phyloP scores from a whole-genome alignment of 371 early-diverging fungal genomes.

The Mucor velutinosus region DNA sequence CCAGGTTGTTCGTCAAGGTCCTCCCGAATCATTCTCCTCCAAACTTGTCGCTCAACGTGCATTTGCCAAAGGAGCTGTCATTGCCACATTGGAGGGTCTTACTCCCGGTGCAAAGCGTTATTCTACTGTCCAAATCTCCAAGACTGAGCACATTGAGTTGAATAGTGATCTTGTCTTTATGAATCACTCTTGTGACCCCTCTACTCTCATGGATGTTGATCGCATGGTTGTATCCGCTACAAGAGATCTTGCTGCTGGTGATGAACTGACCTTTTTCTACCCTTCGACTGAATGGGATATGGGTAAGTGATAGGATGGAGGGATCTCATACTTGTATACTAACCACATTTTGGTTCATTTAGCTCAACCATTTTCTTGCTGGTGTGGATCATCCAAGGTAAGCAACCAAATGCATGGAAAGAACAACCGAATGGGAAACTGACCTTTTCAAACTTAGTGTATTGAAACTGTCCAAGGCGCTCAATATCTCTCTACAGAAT shows the following conservation, averaged over 20 bases:
- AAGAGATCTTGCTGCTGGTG: slow-evolving; percentile 62
- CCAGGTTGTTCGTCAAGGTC: slow-evolving; percentile 51
- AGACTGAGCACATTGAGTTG: slow-evolving; percentile 69
- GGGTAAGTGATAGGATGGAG: slow-evolving; percentile 38
- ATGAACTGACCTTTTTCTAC: slow-evolving; percentile 82
- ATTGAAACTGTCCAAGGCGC: slow-evolving; percentile 68
- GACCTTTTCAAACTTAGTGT: slow-evolving; percentile 42
- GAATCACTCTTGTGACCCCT: slow-evolving; percentile 65
- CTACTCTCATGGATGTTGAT: slow-evolving; percentile 61
- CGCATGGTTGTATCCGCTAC: slow-evolving; percentile 55
- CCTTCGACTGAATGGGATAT: slow-evolving; percentile 88
- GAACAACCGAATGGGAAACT: background rate
- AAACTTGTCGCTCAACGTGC: slow-evolving; percentile 55
- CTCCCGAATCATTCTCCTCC: slow-evolving; percentile 54
- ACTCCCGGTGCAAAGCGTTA: slow-evolving; percentile 62
- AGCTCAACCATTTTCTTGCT: slow-evolving; percentile 81
- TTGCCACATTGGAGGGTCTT: slow-evolving; percentile 57
- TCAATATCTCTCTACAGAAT: slow-evolving; percentile 49
- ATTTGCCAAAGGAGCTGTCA: slow-evolving; percentile 55
- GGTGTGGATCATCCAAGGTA: slow-evolving; percentile 69
- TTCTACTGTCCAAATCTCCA: slow-evolving; percentile 67
- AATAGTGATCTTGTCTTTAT: slow-evolving; percentile 63
- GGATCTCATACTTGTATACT: background rate
- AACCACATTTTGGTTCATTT: slow-evolving; percentile 1
- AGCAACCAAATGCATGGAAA: background rate